phyloP scores from a whole-genome alignment of 2,329 filamentous ascomycete genomes.

The Sporothrix curviconia region DNA sequence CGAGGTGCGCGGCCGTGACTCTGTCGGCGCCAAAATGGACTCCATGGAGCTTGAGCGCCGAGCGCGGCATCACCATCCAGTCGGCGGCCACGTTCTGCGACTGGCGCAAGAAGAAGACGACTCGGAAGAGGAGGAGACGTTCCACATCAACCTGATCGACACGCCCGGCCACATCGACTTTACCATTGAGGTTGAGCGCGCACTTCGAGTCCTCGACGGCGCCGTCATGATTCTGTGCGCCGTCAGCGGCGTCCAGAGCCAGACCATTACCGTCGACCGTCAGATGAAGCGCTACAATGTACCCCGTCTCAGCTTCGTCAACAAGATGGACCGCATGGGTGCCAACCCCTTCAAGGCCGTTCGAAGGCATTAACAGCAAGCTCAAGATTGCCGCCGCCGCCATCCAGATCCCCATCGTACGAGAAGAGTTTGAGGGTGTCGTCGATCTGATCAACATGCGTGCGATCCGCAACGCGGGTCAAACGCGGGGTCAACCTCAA shows the following conservation, averaged over 20 bases:
- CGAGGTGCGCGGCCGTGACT: conserved; percentile 91
- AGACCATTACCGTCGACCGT: conserved; percentile 95
- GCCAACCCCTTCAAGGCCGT: conserved; percentile 97
- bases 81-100: conserved; percentile 97
- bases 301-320: conserved; percentile 90
- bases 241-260: conserved; percentile 92
- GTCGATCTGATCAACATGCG: conserved; percentile 91
- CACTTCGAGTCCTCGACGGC: conserved; percentile 87
- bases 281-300: conserved; percentile 99
- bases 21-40: conserved; percentile 98
- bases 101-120: conserved; percentile 72
- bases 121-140: conserved; percentile 77
- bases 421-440: conserved; percentile 91
- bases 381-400: conserved; percentile 88
- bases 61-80: conserved; percentile 98
- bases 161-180: conserved; percentile 99
- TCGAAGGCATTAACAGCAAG: conserved; percentile 95
- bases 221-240: conserved; percentile 98
- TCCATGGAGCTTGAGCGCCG: conserved; percentile 97
- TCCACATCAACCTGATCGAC: conserved; percentile 97
- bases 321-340: conserved; percentile 99
- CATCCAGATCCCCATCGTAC: conserved; percentile 85
- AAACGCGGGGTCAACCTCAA: conserved; percentile 70
- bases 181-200: conserved; percentile 96
- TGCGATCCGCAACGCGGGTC: conserved; percentile 87